Conservation (phyloP, 1,284 basidiomycete genomes). For the Heterobasidion annosum region DNA sequence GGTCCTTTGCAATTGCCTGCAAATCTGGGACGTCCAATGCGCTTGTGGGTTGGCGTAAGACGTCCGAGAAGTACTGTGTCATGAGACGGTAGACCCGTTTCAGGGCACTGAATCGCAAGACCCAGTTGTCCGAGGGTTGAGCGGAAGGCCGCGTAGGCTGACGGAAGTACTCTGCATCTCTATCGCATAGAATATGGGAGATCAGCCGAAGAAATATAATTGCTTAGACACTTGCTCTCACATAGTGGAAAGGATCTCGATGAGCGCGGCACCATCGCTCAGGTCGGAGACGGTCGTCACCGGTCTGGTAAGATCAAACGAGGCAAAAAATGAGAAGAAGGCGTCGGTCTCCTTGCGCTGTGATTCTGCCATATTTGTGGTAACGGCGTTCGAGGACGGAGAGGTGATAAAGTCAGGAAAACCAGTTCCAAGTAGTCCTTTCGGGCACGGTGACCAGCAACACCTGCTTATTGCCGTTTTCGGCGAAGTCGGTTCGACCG, state of each 20-base stretch:
- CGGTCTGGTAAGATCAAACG: conserved; percentile 58
- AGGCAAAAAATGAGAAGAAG: conserved; percentile 69
- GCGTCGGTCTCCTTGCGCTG: conserved; percentile 63
- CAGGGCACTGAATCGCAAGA: conserved; percentile 74
- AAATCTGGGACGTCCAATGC: conserved; percentile 74
- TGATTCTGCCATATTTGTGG: conserved; percentile 29
- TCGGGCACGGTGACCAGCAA: neutral
- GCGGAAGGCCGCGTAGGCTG: conserved; percentile 44
- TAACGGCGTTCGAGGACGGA: neutral
- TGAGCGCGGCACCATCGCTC: conserved; percentile 64
- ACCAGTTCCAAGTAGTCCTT: neutral
- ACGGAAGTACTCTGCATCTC: conserved; percentile 75
- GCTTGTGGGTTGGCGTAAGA: conserved; percentile 65
- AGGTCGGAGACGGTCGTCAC: conserved; percentile 58
- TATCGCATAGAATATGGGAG: conserved; percentile 19
- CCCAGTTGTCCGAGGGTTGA: conserved; percentile 79
- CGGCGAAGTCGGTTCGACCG: neutral
- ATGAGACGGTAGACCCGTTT: conserved; percentile 83
- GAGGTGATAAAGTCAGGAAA: neutral
- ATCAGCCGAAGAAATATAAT: neutral
- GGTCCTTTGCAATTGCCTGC: conserved; percentile 74
- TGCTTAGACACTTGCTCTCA: conserved; percentile 25
- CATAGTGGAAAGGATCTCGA: conserved; percentile 66
- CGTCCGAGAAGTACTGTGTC: conserved; percentile 80
- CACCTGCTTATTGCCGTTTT: too few relatives aligned